Base-by-base conservation (phyloP, 805 yeast genomes). In the Candida stauntonica region DNA sequence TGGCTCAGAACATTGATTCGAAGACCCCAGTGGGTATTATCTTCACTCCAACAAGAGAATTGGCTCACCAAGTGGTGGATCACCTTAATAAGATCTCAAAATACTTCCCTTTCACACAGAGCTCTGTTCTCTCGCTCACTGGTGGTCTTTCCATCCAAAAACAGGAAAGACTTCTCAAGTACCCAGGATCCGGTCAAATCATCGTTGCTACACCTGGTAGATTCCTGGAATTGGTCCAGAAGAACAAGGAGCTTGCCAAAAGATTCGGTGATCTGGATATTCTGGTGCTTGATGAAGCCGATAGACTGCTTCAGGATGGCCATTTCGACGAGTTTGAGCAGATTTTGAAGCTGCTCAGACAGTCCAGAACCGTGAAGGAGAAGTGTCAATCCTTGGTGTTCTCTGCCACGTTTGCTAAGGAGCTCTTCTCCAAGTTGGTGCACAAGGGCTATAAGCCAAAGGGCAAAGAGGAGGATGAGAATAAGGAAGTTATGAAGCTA, bases 191-290 rank as follows among this genome's bases (percentile, higher is more conserved):
- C 2, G 86, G 79, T 11, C 61, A 68, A 31, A 74, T 93, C 15
- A 64, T 93, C 12, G 91, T 93, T 27, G 96, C 96, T 2, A 93
- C 99, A 0, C 98, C 99, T 0, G 99, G 99, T 26, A 77, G 99
- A 47, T 78, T 86, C 57, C 69, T 87, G 35, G 98, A 93, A 57
- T 60, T 84, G n/a, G 46, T 83, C 15, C 86, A 86, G 59, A 81
- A 79, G 46, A 72, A 75, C 41, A 73, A 67, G 27, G 54, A 54
- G 1, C 35, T 70, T 34, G 57, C 72, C 12, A 52, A 60, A 20
- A 56, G 68, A 53, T 61, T 79, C 44, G 58, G 68, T 15, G 54
- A 63, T 18, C 57, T 74, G 16, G 72, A 75, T 21, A 60, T 71
- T 3, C 54, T 79, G 17, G 95, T 89, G 1, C 67, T 91, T 23